Conservation (phyloP, 164 flowering plant genomes). For the Akebia trifoliata region DNA sequence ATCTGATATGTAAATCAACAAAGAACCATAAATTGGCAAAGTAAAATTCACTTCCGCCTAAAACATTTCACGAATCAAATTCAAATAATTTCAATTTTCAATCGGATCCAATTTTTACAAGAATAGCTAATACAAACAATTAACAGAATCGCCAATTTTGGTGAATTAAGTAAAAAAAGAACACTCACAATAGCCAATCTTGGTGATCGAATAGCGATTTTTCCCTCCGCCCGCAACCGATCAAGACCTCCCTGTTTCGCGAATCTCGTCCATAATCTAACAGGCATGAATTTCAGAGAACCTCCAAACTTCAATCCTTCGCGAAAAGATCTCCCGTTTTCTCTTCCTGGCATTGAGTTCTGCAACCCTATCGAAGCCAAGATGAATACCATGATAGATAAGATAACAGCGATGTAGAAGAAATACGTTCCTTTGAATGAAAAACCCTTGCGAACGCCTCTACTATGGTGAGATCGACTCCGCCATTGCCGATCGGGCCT, state of each 20-base stretch:
- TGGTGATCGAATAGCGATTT: conserved; percentile 58
- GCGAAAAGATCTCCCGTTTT: conserved; percentile 24
- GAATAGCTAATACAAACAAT: too few relatives aligned
- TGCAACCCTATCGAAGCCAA: conserved; percentile 56
- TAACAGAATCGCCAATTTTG: not conserved
- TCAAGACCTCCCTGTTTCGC: conserved; percentile 34
- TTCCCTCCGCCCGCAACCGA: conserved; percentile 28
- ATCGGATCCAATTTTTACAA: too few relatives aligned
- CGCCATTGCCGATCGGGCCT: conserved; percentile 34
- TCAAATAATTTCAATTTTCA: too few relatives aligned
- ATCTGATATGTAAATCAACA: conserved; percentile 39
- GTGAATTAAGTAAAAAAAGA: not conserved
- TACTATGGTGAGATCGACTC: conserved; percentile 31
- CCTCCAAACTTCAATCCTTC: conserved; percentile 45
- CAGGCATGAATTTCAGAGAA: conserved; percentile 46
- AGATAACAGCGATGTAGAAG: conserved; percentile 35
- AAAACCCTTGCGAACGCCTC: conserved; percentile 41
- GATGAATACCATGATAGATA: conserved; percentile 44
- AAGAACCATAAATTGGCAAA: not conserved
- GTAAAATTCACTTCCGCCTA: not conserved
- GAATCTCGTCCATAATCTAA: conserved; percentile 20
- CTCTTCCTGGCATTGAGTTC: conserved; percentile 45
- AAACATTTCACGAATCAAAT: not conserved
- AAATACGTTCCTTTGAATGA: conserved; percentile 34
- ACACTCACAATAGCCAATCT: conserved; percentile 69